These are phyloP conservation scores for Russula brevipes DNA, from an alignment of 768 basidiomycete genomes.

Conservation along the genomic window DNA sequence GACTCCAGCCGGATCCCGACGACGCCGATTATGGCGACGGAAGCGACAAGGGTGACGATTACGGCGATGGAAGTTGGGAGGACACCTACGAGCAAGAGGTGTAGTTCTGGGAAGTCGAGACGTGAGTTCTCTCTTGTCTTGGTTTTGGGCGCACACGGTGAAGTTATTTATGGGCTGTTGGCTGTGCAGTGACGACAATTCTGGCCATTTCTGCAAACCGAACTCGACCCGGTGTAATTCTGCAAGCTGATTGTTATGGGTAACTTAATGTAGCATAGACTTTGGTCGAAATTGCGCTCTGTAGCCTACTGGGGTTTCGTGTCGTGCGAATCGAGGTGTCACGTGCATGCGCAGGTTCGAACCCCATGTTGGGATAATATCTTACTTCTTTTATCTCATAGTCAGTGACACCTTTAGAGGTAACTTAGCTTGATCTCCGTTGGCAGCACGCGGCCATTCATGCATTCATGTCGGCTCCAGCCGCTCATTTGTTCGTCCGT, in stretches of 20 bases:
- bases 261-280: background rate
- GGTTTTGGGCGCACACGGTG: background rate
- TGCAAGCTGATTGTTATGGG: background rate
- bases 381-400: too few species aligned
- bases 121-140: background rate
- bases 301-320: slow-evolving; percentile 17
- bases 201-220: too few species aligned
- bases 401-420: too few species aligned
- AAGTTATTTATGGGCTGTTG: background rate
- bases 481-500: too few species aligned
- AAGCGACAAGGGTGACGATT: slow-evolving; percentile 41
- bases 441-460: too few species aligned
- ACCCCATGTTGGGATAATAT: slow-evolving; percentile 27
- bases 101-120: slow-evolving; percentile 15
- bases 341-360: slow-evolving; percentile 43
- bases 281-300: background rate
- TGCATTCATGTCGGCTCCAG: too few species aligned
- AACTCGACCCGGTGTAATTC: background rate
- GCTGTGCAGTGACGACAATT: background rate
- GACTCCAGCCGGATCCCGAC: slow-evolving; percentile 28
- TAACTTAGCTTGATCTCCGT: too few species aligned
- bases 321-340: background rate
- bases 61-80: slow-evolving; percentile 32
- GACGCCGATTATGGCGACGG: slow-evolving; percentile 30
- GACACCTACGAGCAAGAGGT: slow-evolving; percentile 74